A percentile compares a stretch with the other conserved stretches of the same genome.
These are phyloP conservation scores for Fonsecaea nubica DNA, from an alignment of 2,329 filamentous ascomycete genomes.

Conservation along the genomic window DNA sequence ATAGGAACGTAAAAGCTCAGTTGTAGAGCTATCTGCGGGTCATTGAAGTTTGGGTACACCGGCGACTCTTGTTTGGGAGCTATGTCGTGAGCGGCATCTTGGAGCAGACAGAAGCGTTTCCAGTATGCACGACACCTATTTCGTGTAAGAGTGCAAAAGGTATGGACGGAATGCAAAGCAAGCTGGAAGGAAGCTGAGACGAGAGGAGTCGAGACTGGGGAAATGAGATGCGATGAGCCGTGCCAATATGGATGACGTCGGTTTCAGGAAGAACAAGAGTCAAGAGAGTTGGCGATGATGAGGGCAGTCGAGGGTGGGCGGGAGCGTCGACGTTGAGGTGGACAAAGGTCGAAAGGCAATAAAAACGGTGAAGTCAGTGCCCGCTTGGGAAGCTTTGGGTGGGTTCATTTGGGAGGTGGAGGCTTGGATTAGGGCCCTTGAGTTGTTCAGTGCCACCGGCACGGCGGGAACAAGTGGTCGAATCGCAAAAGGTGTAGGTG, in stretches of 20 bases:
- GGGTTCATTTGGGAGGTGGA: not conserved
- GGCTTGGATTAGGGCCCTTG: conserved; percentile 1
- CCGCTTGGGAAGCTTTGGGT: conserved; percentile 12
- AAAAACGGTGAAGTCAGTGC: conserved; percentile 9
- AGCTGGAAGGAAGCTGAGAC: conserved; percentile 21
- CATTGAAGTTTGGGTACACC: not conserved
- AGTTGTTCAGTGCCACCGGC: conserved; percentile 32
- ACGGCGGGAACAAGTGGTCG: conserved; percentile 24
- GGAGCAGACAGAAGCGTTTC: conserved; percentile 5
- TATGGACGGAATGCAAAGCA: conserved; percentile 6
- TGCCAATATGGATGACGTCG: conserved; percentile 36
- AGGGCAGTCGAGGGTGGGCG: conserved; percentile 14
- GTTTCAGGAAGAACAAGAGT: conserved; percentile 23
- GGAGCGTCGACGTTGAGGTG: conserved; percentile 23
- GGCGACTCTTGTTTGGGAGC: conserved; percentile 10
- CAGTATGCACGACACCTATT: conserved; percentile 5
- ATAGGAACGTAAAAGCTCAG: conserved; percentile 8
- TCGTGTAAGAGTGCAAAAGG: conserved; percentile 10
- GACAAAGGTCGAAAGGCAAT: conserved; percentile 3
- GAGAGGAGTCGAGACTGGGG: conserved; percentile 24
- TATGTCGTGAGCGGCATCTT: conserved; percentile 24
- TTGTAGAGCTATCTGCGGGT: conserved; percentile 13
- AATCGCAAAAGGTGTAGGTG: conserved; percentile 4
- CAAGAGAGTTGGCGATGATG: conserved; percentile 16
- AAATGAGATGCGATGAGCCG: conserved; percentile 28